phyloP scores from a whole-genome alignment of 805 yeast species.

The Metschnikowia orientalis region DNA sequence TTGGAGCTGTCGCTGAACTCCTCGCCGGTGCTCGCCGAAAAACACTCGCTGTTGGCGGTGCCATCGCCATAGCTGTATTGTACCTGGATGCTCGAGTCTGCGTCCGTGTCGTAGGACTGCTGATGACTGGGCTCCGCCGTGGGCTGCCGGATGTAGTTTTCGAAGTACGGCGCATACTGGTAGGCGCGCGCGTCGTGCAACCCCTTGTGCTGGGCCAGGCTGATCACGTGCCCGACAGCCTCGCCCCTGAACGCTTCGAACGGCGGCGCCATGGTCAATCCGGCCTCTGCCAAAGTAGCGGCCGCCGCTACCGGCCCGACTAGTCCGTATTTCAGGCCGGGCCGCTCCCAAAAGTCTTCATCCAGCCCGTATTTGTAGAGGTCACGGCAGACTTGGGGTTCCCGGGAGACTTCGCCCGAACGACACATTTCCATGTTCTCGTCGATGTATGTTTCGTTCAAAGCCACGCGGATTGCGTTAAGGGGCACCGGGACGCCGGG shows the following conservation, averaged over 20 bases:
- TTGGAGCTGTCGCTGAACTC: conserved; percentile 24
- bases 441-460: conserved; percentile 6
- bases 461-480: conserved; percentile 26
- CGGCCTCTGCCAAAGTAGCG: too few relatives aligned
- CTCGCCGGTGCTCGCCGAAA: conserved; percentile 10
- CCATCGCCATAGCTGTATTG: conserved; percentile 29
- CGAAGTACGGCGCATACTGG: conserved; percentile 13
- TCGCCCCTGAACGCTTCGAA: too few relatives aligned
- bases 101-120: conserved; percentile 32
- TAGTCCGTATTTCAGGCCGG: neutral
- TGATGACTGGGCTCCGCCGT: conserved; percentile 19
- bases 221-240: conserved; percentile 45
- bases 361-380: conserved; percentile 5
- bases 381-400: conserved; percentile 3
- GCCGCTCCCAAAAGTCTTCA: conserved; percentile 4
- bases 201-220: conserved; percentile 41
- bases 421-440: conserved; percentile 2
- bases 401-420: neutral
- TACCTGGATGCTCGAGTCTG: conserved; percentile 40
- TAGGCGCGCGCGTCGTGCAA: conserved; percentile 28
- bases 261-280: too few relatives aligned
- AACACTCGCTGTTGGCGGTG: conserved; percentile 18
- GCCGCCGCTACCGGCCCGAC: too few relatives aligned
- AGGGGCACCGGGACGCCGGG: conserved; percentile 27
- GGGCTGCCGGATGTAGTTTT: conserved; percentile 11